Percentiles rank a stretch among this genome's conserved stretches.
Conservation (phyloP, 2,329 filamentous ascomycete genomes). For the Simplicillium aogashimaense region DNA sequence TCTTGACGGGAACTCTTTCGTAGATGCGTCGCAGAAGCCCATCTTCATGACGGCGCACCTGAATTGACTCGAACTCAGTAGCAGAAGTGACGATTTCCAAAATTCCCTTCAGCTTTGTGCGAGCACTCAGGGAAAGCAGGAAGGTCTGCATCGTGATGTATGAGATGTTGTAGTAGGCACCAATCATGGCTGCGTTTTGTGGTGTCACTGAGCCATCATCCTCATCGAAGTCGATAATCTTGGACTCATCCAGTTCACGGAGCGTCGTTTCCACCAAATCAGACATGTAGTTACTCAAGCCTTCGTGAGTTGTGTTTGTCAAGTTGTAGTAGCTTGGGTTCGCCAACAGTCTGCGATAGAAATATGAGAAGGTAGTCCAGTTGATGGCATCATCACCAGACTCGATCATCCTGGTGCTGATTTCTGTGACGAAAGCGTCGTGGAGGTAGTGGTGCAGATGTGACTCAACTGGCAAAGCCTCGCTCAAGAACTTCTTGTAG, state of each 20-base stretch:
- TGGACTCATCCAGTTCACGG: conserved; percentile 82
- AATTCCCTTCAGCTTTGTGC: conserved; percentile 93
- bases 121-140: conserved; percentile 75
- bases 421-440: conserved; percentile 93
- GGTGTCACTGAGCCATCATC: conserved; percentile 84
- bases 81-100: conserved; percentile 95
- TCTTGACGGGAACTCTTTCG: conserved; percentile 89
- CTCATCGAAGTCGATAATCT: conserved; percentile 92
- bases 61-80: conserved; percentile 90
- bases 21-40: conserved; percentile 83
- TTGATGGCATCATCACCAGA: conserved; percentile 96
- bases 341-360: conserved; percentile 86
- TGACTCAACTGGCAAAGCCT: conserved; percentile 90
- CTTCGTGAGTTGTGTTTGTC: conserved; percentile 80
- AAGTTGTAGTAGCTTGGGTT: conserved; percentile 96
- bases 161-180: conserved; percentile 97
- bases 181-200: conserved; percentile 95
- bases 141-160: conserved; percentile 99
- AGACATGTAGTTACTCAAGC: conserved; percentile 86
- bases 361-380: conserved; percentile 98
- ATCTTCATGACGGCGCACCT: conserved; percentile 89
- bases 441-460: conserved; percentile 86
- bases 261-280: conserved; percentile 89
- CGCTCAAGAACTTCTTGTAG: conserved; percentile 97
- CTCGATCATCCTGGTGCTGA: conserved; percentile 90